Evolutionary conservation across 805 yeast genomes (phyloP).

Genomic region (Kodamaea leandrae): DNA sequence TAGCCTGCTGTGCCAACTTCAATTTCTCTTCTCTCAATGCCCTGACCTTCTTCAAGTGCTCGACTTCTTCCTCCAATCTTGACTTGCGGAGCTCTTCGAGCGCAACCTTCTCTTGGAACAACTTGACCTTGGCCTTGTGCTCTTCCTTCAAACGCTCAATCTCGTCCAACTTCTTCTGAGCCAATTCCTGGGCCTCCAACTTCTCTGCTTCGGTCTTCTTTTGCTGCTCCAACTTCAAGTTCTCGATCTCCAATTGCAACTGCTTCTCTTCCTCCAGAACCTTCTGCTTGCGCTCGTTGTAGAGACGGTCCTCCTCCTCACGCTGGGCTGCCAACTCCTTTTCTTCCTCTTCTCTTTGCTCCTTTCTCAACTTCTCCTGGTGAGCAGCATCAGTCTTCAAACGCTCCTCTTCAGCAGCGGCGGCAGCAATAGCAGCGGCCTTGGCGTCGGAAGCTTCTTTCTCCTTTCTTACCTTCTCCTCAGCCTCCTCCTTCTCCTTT

Average conservation of each 20-base stretch:
- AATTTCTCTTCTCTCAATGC: conserved; percentile 40
- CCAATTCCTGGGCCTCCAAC: conserved; percentile 28
- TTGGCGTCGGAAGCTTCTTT: conserved; percentile 14
- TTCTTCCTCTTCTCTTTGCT: conserved; percentile 27
- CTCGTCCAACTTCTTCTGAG: conserved; percentile 31
- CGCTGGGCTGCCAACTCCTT: conserved; percentile 23
- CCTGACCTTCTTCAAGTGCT: conserved; percentile 38
- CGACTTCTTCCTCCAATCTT: conserved; percentile 38
- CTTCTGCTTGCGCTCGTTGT: conserved; percentile 23
- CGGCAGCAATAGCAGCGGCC: conserved; percentile 1
- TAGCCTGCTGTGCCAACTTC: conserved; percentile 24
- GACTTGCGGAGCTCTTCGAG: conserved; percentile 38
- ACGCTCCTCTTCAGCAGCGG: conserved; percentile 16
- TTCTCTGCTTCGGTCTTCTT: conserved; percentile 26
- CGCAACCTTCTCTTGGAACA: conserved; percentile 29
- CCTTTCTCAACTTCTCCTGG: conserved; percentile 25
- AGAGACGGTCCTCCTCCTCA: conserved; percentile 26
- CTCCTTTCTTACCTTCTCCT: conserved; percentile 12
- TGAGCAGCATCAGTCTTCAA: conserved; percentile 23
- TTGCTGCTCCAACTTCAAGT: conserved; percentile 21
- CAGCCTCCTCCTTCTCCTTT: conserved; percentile 12
- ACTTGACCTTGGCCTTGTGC: conserved; percentile 30
- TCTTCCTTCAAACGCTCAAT: conserved; percentile 34
- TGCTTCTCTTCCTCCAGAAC: conserved; percentile 26
- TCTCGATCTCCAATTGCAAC: conserved; percentile 33